phyloP scores from a whole-genome alignment of 257 asterid genomes.

The Solanum ahanhuiri region DNA sequence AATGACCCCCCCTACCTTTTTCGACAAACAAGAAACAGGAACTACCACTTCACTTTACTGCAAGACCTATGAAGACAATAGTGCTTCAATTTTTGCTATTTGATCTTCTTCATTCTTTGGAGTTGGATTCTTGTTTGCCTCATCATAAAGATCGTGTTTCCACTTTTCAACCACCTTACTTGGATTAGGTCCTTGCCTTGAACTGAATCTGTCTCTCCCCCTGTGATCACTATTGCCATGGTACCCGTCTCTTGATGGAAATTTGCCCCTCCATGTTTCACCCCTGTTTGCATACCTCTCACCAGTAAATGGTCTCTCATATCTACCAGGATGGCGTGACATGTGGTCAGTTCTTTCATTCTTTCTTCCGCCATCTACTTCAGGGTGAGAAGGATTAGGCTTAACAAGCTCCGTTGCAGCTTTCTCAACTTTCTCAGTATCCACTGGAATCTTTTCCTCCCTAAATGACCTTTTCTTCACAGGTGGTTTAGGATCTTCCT shows the following conservation, averaged over 20 bases:
- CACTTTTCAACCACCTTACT: slow-evolving; percentile 62
- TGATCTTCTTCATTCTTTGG: slow-evolving; percentile 81
- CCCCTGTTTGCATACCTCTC: slow-evolving; percentile 32
- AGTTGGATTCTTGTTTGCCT: slow-evolving; percentile 66
- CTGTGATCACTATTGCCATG: slow-evolving; percentile 13
- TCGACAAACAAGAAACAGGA: background rate
- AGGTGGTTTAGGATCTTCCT: slow-evolving; percentile 44
- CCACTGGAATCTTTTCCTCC: slow-evolving; percentile 55
- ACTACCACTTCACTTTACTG: background rate
- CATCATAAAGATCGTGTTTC: slow-evolving; percentile 82
- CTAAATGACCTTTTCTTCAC: slow-evolving; percentile 59
- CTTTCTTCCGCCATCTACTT: slow-evolving; percentile 23
- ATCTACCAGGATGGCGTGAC: slow-evolving; percentile 25
- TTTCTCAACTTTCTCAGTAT: slow-evolving; percentile 31
- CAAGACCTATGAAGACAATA: slow-evolving; percentile 42
- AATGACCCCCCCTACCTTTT: background rate
- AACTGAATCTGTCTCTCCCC: slow-evolving; percentile 40
- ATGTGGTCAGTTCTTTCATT: slow-evolving; percentile 26
- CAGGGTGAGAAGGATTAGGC: slow-evolving; percentile 21
- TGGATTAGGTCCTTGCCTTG: slow-evolving; percentile 34
- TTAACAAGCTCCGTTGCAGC: slow-evolving; percentile 18
- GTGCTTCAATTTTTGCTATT: slow-evolving; percentile 74
- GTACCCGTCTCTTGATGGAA: slow-evolving; percentile 38
- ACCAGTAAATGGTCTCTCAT: slow-evolving; percentile 34
- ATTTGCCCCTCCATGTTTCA: slow-evolving; percentile 35